Base-by-base conservation (phyloP, 2,329 filamentous ascomycete species). In the Aspergillus japonicus region DNA sequence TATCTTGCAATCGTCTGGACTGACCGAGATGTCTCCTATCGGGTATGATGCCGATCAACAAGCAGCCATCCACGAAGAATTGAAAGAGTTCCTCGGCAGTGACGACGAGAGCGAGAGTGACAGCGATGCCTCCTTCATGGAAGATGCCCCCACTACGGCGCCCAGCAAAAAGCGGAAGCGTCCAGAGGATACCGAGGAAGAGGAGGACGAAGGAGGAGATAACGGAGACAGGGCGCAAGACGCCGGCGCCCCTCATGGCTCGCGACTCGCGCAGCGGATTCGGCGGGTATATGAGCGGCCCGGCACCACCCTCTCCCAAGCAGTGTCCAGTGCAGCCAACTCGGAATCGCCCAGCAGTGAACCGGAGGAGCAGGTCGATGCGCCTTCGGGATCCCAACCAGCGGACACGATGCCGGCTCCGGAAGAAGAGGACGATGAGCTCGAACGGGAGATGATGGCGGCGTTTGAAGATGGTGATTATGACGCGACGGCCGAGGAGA, bases 51-150 rank as follows among this genome's bases (percentile, higher is more conserved):
- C 78, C 14, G 85, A 89, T 57, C 83, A 90, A 69, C 88, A 87
- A 81, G 83, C 80, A 4, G 81, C 78, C 10, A 83, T 85, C 1
- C 87, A 92, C 64, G 87, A 89, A 60, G 92, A 96, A 69, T 78
- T 96, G 10, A 85, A 85, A 14, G 90, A 91, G 50, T 93, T 95
- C 66, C 77, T 95, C 65, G 70, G 75, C 48, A 77, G 74, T 49
- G 78, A 81, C 51, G 76, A 80, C 51, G 80, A 81, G 21, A 79
- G 81, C 58, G 77, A 81, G 47, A 81, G 80, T 31, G 82, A 82
- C 58, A 80, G 78, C 57, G 82, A 86, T 59, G 75, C 64, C 16
- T 65, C 64, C 19, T 50, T 62, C 39, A 56, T 64, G n/a, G 66
- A 73, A 29, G 60, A 71, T 7, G 29, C 57, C 14, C 56, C 62